These are phyloP conservation scores for Diplodia scrobiculata DNA, from an alignment of 2,329 filamentous ascomycete species.

Conservation along the genomic window DNA sequence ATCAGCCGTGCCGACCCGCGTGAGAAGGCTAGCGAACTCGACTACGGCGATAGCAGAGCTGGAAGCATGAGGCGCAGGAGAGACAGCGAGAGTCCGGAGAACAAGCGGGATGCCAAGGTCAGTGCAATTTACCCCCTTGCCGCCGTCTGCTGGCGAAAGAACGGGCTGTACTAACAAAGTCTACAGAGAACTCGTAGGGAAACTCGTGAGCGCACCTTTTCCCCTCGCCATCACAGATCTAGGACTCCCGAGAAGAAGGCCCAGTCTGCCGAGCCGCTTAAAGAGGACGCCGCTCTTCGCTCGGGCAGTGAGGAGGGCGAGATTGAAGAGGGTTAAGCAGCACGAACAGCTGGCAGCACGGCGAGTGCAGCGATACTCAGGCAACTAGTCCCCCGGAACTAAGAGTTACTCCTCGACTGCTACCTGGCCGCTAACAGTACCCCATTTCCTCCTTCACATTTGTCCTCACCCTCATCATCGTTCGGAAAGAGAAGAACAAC, in stretches of 20 bases:
- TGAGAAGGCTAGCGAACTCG: constrained; percentile 80
- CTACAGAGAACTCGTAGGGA: constrained; percentile 37
- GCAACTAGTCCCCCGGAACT: neutral
- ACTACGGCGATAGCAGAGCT: constrained; percentile 73
- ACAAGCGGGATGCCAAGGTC: constrained; percentile 50
- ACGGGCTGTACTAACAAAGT: constrained; percentile 21
- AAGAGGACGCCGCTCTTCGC: constrained; percentile 65
- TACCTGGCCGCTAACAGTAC: neutral
- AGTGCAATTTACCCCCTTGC: constrained; percentile 29
- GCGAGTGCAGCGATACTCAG: neutral
- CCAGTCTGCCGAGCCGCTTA: constrained; percentile 39
- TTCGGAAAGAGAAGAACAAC: neutral
- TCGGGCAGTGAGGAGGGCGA: constrained; percentile 97
- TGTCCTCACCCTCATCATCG: neutral
- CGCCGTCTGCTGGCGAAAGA: neutral
- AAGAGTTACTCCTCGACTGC: neutral
- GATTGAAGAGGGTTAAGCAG: constrained; percentile 72
- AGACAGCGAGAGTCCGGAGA: constrained; percentile 62
- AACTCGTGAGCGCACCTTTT: constrained; percentile 62
- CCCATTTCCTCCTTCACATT: neutral
- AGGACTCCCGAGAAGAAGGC: constrained; percentile 55
- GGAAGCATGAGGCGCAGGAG: constrained; percentile 70
- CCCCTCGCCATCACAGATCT: constrained; percentile 57
- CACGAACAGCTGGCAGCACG: neutral
- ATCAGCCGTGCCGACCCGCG: constrained; percentile 77